Percentiles rank a stretch among this genome's conserved stretches.
Conservation (phyloP, 2,329 filamentous ascomycete species). For the Fusarium pininemorale region DNA sequence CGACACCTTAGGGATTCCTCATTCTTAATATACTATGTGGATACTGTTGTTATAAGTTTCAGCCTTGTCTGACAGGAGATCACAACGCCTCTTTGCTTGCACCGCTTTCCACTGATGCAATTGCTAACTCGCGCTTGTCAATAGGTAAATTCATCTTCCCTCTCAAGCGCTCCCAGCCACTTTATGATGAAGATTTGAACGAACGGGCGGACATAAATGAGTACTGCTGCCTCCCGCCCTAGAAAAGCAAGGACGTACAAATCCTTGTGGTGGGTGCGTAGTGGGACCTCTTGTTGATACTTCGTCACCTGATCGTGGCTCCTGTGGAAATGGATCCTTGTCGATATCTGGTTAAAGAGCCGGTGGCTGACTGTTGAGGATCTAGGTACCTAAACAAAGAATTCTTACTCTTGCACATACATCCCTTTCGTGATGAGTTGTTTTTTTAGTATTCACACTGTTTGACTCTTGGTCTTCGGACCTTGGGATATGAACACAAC, state of each 20-base stretch:
- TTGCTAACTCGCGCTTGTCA: slow-evolving; percentile 51
- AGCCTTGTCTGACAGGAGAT: slow-evolving; percentile 72
- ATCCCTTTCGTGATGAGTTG: slow-evolving; percentile 57
- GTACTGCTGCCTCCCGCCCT: slow-evolving; percentile 57
- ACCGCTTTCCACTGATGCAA: slow-evolving; percentile 8
- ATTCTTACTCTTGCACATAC: slow-evolving; percentile 26
- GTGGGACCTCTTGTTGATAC: slow-evolving; percentile 69
- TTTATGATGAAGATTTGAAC: slow-evolving; percentile 72
- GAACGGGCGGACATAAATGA: slow-evolving; percentile 76
- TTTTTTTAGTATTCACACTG: slow-evolving; percentile 66
- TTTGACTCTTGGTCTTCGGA: slow-evolving; percentile 59
- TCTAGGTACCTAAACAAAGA: slow-evolving; percentile 48
- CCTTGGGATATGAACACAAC: slow-evolving; percentile 62
- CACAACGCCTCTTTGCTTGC: slow-evolving; percentile 34
- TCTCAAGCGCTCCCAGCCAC: slow-evolving; percentile 37
- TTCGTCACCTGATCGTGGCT: slow-evolving; percentile 70
- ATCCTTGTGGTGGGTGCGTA: slow-evolving; percentile 62
- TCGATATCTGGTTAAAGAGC: slow-evolving; percentile 34
- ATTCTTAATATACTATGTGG: slow-evolving; percentile 73
- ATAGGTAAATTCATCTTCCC: slow-evolving; percentile 52
- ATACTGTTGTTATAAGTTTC: slow-evolving; percentile 70
- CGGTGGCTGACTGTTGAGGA: slow-evolving; percentile 45
- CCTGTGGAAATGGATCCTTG: slow-evolving; percentile 43
- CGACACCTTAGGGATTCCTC: slow-evolving; percentile 74
- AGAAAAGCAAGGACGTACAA: slow-evolving; percentile 70